Evolutionary conservation across 257 asterid genomes (phyloP), one percentile per base, ranked within the genome.

Genomic region (Solanum piurae): DNA sequence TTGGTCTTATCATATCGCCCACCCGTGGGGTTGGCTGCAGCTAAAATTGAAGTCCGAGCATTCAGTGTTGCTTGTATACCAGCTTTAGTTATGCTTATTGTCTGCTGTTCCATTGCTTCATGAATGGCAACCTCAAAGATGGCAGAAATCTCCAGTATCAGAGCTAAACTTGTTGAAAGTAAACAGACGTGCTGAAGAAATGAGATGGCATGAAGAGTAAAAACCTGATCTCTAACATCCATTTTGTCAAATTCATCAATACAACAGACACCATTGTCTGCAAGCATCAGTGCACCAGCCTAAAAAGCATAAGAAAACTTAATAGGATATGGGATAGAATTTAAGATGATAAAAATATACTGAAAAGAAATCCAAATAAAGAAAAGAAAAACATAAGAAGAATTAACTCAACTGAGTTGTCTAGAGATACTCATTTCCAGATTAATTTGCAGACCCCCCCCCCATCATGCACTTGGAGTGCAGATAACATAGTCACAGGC

Each of bases 261-360:
- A 90, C 99, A 97, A 89, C 99, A 97, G 87, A 97, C 89, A 85
- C 99, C 99, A 87, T 97, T 97, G 88, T 97, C 99, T 91, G 99
- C 98, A 91, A 97, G 98, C 98, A 97, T 97, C 84, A 97, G 91
- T n/a, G 99, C 99, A 34, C 99, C 99, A 86, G 99, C 99, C 99
- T 97, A 93, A 88, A 36, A 86, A 86, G 87, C 73, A 86, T 86
- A 21, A 42, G 21, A 36, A 27, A 31, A 29, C 25, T 29, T 46
- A 27, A 9, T 27, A 49, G 42, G 20, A 49, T 49, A 18, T 18
- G 38, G 64, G 64, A 5, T 13, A 14, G 23, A 44, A 44, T 7
- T 14, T 2, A 44, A 14, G 25, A 77, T 25, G 16, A 79, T 8
- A 25, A 79, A 76, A 14, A 9, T 42, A 27, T n/a, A 44, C 62